Conservation (phyloP, 257 asterid species). For the Solanum chiquidenum region DNA sequence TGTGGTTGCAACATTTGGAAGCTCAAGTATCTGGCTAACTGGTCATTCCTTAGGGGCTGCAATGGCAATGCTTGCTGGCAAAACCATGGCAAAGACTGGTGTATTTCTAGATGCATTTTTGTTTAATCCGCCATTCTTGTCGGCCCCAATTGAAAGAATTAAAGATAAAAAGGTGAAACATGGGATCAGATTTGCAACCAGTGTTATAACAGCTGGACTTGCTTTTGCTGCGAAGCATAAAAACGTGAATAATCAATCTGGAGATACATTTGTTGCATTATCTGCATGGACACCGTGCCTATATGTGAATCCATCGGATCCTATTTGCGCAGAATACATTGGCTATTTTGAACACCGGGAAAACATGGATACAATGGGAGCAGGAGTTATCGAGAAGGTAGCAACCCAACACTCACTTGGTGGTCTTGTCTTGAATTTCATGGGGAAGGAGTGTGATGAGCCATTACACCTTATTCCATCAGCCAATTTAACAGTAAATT, state of each 20-base stretch:
- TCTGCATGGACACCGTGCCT: constrained; percentile 61
- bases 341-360: constrained; percentile 82
- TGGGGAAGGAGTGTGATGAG: constrained; percentile 62
- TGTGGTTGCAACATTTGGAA: constrained; percentile 57
- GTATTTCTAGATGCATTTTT: constrained; percentile 50
- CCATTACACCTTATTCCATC: constrained; percentile 82
- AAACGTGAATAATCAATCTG: constrained; percentile 22
- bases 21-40: constrained; percentile 55
- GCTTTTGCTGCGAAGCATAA: constrained; percentile 62
- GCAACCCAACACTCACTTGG: constrained; percentile 83
- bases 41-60: constrained; percentile 94
- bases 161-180: constrained; percentile 57
- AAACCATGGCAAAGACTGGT: constrained; percentile 58
- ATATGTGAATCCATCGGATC: constrained; percentile 64
- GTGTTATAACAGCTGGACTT: constrained; percentile 78
- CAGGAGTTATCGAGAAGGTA: constrained; percentile 54
- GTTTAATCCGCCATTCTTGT: constrained; percentile 79
- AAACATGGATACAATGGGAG: constrained; percentile 73
- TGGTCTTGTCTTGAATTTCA: constrained; percentile 49
- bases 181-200: constrained; percentile 69
- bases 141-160: constrained; percentile 80
- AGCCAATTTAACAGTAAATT: constrained; percentile 49
- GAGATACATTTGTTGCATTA: constrained; percentile 33
- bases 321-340: constrained; percentile 64
- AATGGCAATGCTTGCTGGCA: constrained; percentile 77